A percentile compares a stretch with the other conserved stretches of the same genome.
phyloP scores from a whole-genome alignment of 352 stramenopile genomes.

The Blastocystis sp. region DNA sequence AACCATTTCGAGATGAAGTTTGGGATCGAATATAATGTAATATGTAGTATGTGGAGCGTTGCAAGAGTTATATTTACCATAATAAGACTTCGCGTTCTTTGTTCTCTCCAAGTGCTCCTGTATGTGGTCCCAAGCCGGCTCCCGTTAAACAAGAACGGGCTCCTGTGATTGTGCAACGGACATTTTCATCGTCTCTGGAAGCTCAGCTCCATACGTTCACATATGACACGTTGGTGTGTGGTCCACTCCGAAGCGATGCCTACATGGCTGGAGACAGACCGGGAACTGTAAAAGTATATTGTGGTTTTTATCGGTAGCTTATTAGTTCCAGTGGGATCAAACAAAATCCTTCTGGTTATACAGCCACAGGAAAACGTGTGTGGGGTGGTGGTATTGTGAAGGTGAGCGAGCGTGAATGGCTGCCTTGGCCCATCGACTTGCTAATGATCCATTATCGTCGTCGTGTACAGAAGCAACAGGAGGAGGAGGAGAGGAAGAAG shows the following conservation, averaged over 20 bases:
- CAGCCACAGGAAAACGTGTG: constrained; percentile 1
- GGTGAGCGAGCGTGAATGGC: constrained; percentile 16
- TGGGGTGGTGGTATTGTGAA: constrained; percentile 53
- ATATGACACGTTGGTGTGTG: neutral
- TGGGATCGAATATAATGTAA: neutral
- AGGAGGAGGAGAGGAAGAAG: neutral
- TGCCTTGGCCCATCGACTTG: constrained; percentile 31
- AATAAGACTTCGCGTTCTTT: constrained; percentile 4
- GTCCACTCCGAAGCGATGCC: neutral
- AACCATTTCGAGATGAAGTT: constrained; percentile 29
- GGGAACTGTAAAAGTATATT: neutral
- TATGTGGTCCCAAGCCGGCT: neutral
- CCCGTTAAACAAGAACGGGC: neutral
- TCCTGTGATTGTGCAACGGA: no score
- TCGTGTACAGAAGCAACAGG: neutral
- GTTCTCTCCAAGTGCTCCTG: neutral
- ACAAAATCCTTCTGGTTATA: constrained; percentile 33
- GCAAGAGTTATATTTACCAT: constrained; percentile 41
- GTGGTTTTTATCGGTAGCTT: neutral
- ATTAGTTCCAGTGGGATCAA: neutral
- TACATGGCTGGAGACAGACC: neutral
- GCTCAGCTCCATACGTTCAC: neutral
- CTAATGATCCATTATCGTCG: constrained; percentile 10
- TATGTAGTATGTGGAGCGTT: constrained; percentile 25
- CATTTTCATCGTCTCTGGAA: neutral